These are phyloP conservation scores for Erythrophleum fordii DNA, from an alignment of 306 rosid species.

Conservation along the genomic window DNA sequence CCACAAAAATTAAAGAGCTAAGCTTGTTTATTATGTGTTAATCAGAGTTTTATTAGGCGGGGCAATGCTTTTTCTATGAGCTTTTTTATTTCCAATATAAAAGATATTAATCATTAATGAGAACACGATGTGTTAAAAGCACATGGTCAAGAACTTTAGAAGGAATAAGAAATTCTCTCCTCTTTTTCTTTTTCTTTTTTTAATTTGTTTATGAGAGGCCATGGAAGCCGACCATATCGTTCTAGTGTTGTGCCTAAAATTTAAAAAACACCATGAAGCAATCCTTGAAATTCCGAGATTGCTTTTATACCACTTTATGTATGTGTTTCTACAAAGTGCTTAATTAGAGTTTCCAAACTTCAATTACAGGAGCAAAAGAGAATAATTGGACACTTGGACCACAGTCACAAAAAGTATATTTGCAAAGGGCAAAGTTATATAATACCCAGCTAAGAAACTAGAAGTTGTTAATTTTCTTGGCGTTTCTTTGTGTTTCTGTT, in stretches of 20 bases:
- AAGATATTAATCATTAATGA: conserved; percentile 1
- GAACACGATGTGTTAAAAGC: not conserved
- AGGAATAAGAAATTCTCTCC: conserved; percentile 35
- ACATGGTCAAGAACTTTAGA: conserved; percentile 9
- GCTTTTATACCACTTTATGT: conserved; percentile 53
- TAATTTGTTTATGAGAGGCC: not conserved
- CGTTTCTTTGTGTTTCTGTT: not conserved
- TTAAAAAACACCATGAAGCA: not conserved
- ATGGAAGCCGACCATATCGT: not conserved
- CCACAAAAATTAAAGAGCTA: too few relatives aligned
- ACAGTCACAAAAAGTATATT: not conserved
- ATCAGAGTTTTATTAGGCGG: not conserved
- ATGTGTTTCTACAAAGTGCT: conserved; percentile 35
- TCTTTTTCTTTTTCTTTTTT: not conserved
- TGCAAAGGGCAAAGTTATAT: not conserved
- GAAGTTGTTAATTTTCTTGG: conserved; percentile 7
- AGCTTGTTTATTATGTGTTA: not conserved
- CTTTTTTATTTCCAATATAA: conserved; percentile 9
- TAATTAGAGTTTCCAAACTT: conserved; percentile 39
- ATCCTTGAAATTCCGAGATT: conserved; percentile 21
- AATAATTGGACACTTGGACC: not conserved
- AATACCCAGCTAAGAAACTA: not conserved
- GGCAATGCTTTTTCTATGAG: too few relatives aligned
- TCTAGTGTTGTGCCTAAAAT: not conserved
- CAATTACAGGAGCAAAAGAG: not conserved